Percentiles rank a stretch among this genome's conserved stretches.
These are phyloP conservation scores for Aspergillus fumigatus DNA, from an alignment of 2,329 filamentous ascomycete genomes.

Conservation along the genomic window DNA sequence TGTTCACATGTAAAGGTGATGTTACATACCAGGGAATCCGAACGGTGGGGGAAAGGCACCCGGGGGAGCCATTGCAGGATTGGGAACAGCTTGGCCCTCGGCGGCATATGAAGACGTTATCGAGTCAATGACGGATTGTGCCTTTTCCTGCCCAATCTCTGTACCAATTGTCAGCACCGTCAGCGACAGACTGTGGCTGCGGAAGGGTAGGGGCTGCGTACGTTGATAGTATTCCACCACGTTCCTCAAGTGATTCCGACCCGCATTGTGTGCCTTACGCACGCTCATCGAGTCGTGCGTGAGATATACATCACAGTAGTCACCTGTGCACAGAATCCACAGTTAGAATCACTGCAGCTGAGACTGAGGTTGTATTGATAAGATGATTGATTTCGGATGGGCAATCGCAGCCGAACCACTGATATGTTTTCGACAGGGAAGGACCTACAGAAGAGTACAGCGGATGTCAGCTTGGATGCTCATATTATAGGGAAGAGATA, in stretches of 20 bases:
- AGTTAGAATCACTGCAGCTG: conserved; percentile 1
- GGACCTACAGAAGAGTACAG: conserved; percentile 66
- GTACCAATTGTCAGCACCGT: conserved; percentile 6
- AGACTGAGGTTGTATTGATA: background rate
- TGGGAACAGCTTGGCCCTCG: conserved; percentile 81
- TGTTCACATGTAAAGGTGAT: background rate
- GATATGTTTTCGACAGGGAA: background rate
- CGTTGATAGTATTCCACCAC: conserved; percentile 98
- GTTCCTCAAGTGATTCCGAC: conserved; percentile 93
- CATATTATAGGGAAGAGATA: conserved; percentile 18
- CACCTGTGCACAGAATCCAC: conserved; percentile 47
- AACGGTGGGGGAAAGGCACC: conserved; percentile 53
- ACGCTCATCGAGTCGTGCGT: conserved; percentile 99
- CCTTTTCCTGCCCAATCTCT: conserved; percentile 98
- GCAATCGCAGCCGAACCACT: background rate
- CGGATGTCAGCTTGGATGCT: conserved; percentile 32
- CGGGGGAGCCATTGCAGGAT: conserved; percentile 71
- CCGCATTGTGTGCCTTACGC: conserved; percentile 95
- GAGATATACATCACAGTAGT: conserved; percentile 99
- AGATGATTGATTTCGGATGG: background rate
- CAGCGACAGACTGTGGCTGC: background rate
- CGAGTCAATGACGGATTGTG: conserved; percentile 95
- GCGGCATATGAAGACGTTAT: conserved; percentile 95
- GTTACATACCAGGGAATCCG: conserved; percentile 55
- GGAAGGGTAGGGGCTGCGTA: conserved; percentile 35